A percentile compares a stretch with the other conserved stretches of the same genome.
phyloP scores from a whole-genome alignment of 345 rosid species.

The Hibiscus trionum region DNA sequence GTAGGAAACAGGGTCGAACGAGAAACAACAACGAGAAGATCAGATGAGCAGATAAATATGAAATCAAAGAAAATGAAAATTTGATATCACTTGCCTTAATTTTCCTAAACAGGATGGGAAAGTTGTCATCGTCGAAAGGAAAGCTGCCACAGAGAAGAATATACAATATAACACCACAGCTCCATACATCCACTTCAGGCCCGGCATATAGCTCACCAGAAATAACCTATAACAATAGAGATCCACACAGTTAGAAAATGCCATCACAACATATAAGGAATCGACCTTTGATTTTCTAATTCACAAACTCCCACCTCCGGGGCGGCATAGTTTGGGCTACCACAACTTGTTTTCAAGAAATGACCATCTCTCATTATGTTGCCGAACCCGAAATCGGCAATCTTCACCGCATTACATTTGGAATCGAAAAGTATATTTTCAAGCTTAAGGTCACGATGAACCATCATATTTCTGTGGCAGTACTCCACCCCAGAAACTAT shows the following conservation, averaged over 20 bases:
- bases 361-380: conserved; percentile 93
- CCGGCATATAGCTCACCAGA: conserved; percentile 84
- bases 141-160: conserved; percentile 90
- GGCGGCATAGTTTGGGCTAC: conserved; percentile 96
- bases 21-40: not conserved
- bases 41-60: not conserved
- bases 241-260: not conserved
- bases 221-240: conserved; percentile 44
- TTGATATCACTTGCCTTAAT: conserved; percentile 46
- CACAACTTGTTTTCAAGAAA: conserved; percentile 85
- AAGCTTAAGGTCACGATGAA: conserved; percentile 94
- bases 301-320: conserved; percentile 49
- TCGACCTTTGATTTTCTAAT: not conserved
- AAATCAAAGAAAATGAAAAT: not conserved
- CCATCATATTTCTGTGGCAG: conserved; percentile 87
- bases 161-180: conserved; percentile 94
- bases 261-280: not conserved
- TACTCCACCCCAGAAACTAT: conserved; percentile 87
- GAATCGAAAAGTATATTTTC: conserved; percentile 90
- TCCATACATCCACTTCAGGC: conserved; percentile 96
- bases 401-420: conserved; percentile 64
- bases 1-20: not conserved
- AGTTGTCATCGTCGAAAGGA: conserved; percentile 87
- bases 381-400: conserved; percentile 98
- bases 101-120: conserved; percentile 77